These are phyloP conservation scores for Phialophora chinensis DNA, from an alignment of 2,329 filamentous ascomycete genomes.

Conservation along the genomic window DNA sequence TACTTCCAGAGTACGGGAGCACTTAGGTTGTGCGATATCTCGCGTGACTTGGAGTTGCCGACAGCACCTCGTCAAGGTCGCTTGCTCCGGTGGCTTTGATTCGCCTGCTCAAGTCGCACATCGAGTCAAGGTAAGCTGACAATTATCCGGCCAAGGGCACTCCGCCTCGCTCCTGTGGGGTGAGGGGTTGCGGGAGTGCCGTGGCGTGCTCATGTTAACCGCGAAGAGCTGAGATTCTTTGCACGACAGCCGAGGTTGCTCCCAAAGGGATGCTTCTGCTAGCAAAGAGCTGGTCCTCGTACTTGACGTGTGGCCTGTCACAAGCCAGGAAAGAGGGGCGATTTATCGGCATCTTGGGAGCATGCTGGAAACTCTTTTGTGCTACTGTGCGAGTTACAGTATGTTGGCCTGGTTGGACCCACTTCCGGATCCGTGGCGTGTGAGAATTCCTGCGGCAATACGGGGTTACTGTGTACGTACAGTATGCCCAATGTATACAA, in stretches of 20 bases:
- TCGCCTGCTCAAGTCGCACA: neutral
- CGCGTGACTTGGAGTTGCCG: neutral
- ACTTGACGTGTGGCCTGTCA: neutral
- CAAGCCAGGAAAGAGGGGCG: no score
- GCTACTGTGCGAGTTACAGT: no score
- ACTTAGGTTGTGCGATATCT: neutral
- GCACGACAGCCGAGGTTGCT: neutral
- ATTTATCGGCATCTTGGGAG: no score
- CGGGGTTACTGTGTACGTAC: no score
- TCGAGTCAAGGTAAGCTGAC: slow-evolving; percentile 4
- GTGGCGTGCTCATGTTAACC: neutral
- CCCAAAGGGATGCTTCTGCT: neutral
- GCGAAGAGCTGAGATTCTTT: neutral
- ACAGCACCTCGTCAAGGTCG: neutral
- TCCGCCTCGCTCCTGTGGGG: neutral
- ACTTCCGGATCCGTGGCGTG: no score
- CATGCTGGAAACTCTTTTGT: no score
- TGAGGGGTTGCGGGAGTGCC: slow-evolving; percentile 1
- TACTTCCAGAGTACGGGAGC: neutral
- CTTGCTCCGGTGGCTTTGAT: neutral
- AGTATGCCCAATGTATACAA: no score
- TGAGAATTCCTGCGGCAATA: no score
- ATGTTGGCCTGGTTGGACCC: no score
- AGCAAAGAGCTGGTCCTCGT: neutral
- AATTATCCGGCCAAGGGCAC: neutral